Evolutionary conservation across 2,329 filamentous ascomycete genomes (phyloP), one percentile per base, ranked within the genome.

Genomic region (Neofusicoccum sp.): DNA sequence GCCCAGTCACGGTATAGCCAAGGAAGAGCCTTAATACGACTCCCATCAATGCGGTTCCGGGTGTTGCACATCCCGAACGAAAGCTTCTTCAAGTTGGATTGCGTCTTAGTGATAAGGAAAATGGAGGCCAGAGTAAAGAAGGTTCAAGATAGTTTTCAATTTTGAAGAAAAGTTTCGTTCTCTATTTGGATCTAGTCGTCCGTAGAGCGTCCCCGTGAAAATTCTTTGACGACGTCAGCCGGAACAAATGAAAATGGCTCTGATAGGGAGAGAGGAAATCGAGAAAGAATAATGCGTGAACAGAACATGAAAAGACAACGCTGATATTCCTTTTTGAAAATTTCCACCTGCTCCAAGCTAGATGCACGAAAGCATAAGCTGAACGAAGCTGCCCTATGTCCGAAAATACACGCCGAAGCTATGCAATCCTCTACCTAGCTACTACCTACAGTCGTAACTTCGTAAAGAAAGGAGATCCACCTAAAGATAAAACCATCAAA

Each of bases 401-500:
- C 34, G 14, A 54, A 51, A 56, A 56, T 38, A 56, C 45, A 20
- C 51, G 51, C 51, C 51, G 38, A 41, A 56, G 51, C 51, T 43
- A 56, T 56, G 51, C 51, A 56, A 56, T 56, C 51, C 51, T 56
- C 51, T 56, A 56, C 51, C 36, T 56, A 56, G 51, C 51, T 56
- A 43, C 51, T 56, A 56, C 28, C 51, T 56, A 56, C 26, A 43
- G 51, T 56, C 51, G 51, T 56, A 43, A 56, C 51, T 43, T 56
- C 51, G 51, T 56, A 38, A 54, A 40, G 34, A 54, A 34, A 54
- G 51, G 51, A 43, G 43, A 41, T 34, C 51, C 51, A 56, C 28
- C 31, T 31, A 41, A 41, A 40, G 24, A 41, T 30, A 31, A 43
- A 43, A 24, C 20, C 36, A 20, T 56, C 26, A 31, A 20, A 56